A percentile compares a stretch with the other conserved stretches of the same genome.
These are phyloP conservation scores for Lachnellula cervina DNA, from an alignment of 2,329 filamentous ascomycete species.

Conservation along the genomic window DNA sequence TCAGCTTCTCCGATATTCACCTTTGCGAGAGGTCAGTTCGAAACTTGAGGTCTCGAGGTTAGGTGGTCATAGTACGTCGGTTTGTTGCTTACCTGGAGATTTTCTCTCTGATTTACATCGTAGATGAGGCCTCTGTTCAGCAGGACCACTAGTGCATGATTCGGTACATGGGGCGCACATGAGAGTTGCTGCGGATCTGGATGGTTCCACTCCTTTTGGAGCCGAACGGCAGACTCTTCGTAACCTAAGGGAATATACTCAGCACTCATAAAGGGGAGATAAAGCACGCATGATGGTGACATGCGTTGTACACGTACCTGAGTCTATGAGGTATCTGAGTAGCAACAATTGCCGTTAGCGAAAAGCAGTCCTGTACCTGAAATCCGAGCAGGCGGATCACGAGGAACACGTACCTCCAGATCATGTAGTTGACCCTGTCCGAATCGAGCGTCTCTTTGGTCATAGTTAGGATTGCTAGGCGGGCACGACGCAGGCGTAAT, in stretches of 20 bases:
- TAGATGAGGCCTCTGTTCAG: constrained; percentile 61
- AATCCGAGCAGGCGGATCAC: constrained; percentile 26
- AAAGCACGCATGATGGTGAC: not conserved
- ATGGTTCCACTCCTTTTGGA: constrained; percentile 65
- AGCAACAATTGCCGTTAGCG: constrained; percentile 27
- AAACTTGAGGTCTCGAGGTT: not conserved
- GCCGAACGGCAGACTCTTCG: constrained; percentile 61
- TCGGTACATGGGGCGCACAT: constrained; percentile 61
- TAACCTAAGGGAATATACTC: constrained; percentile 46
- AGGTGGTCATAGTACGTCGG: not conserved
- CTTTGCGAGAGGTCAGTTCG: constrained; percentile 11
- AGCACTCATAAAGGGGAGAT: constrained; percentile 3
- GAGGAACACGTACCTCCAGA: constrained; percentile 57
- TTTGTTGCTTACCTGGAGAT: constrained; percentile 25
- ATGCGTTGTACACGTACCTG: constrained; percentile 26
- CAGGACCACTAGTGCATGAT: constrained; percentile 57
- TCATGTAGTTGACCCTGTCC: constrained; percentile 64
- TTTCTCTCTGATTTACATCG: constrained; percentile 53
- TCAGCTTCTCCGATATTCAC: constrained; percentile 12
- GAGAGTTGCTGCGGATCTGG: constrained; percentile 57
- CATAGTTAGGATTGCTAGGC: constrained; percentile 22
- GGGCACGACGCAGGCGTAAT: constrained; percentile 4
- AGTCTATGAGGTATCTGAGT: constrained; percentile 33
- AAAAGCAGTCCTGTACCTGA: constrained; percentile 23
- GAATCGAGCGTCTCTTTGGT: constrained; percentile 48